A percentile compares a stretch with the other conserved stretches of the same genome.
Conservation (phyloP, 345 rosid species). For the Gynandropsis gynandra region DNA sequence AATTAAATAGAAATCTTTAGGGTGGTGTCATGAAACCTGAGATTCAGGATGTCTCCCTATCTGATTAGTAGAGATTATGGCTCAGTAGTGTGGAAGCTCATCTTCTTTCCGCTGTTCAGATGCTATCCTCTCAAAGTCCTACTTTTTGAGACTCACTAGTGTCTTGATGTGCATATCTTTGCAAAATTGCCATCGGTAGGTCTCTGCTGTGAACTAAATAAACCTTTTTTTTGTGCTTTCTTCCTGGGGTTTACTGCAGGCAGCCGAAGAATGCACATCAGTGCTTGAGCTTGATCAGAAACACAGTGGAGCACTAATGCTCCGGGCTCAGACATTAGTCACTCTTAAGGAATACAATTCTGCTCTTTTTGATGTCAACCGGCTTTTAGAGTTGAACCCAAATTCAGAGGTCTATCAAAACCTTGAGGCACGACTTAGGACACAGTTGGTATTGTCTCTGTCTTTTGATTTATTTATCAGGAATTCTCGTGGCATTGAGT, state of each 20-base stretch:
- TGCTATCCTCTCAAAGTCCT: no score
- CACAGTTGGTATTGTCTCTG: slow-evolving; percentile 60
- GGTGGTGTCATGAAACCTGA: no score
- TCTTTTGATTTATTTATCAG: neutral
- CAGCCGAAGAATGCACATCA: slow-evolving; percentile 86
- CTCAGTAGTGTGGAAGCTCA: no score
- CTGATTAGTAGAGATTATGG: no score
- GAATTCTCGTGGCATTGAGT: neutral
- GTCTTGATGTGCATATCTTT: no score
- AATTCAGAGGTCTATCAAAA: slow-evolving; percentile 72
- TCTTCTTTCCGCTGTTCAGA: no score
- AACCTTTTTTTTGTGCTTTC: neutral
- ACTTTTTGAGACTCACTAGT: no score
- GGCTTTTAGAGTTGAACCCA: slow-evolving; percentile 78
- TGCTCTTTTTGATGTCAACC: slow-evolving; percentile 81
- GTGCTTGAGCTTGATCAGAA: slow-evolving; percentile 87
- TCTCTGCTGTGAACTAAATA: neutral
- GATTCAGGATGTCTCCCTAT: no score
- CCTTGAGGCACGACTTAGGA: slow-evolving; percentile 77
- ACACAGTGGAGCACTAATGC: slow-evolving; percentile 88
- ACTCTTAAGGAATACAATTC: slow-evolving; percentile 79
- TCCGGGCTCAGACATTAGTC: slow-evolving; percentile 86
- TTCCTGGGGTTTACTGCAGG: slow-evolving; percentile 32
- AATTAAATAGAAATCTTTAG: no score
- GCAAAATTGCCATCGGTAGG: neutral